Evolutionary conservation across 2,329 filamentous ascomycete species (phyloP), one percentile per base, ranked within the genome.

Genomic region (Colletotrichum sojae): DNA sequence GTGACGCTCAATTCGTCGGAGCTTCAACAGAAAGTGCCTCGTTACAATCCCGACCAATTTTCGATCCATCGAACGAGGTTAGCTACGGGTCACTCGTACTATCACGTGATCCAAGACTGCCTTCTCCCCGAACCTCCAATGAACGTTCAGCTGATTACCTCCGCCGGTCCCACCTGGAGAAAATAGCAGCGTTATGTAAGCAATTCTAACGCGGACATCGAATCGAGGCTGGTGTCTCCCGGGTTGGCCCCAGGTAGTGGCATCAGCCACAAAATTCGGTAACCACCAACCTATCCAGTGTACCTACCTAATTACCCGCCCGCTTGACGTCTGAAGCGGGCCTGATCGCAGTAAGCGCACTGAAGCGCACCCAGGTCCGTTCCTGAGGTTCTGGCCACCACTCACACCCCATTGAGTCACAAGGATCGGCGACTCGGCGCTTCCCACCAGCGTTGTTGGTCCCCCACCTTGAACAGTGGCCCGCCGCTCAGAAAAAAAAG

Each of bases 11-110:
- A 66, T 69, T 72, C 68, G 63, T 72, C 61, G 71, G 64, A 65
- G 60, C 69, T 69, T 69, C 67, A 61, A 67, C 59, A 72, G 69
- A 72, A 72, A 71, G 69, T 72, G 71, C 71, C 71, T 72, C 70
- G 69, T 62, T 46, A 54, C 48, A 60, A 65, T 71, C 59, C 69
- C 69, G 71, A 72, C 65, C 71, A 72, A 72, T 72, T 72, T 72
- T 72, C 71, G 71, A 67, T 67, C 55, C 62, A 67, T 69, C 67
- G 67, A 61, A 61, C 67, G 67, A 69, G 67, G 67, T 69, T 69
- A 69, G 67, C 67, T 69, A 67, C 67, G 63, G 67, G 67, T 69
- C 67, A 69, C 49, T 69, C 45, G 36, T 40, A 18, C 10, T 13
- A 6, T 67, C 67, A 69, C 67, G 67, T 69, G 67, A 66, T 5